These are phyloP conservation scores for Daedalea quercina DNA, from an alignment of 768 basidiomycete genomes.

Conservation along the genomic window DNA sequence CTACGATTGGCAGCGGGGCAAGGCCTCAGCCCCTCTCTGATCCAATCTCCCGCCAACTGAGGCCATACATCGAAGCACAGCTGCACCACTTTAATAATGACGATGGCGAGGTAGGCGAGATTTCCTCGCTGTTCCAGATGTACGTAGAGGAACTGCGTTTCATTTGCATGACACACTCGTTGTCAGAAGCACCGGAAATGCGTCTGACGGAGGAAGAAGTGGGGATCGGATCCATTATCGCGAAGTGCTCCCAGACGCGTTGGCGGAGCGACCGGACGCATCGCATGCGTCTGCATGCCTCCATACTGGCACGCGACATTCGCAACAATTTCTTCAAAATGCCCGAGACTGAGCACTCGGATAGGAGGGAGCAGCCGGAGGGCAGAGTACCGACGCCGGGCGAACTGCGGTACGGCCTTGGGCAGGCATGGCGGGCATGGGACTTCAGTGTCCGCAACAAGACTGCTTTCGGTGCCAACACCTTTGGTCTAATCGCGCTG, in stretches of 20 bases:
- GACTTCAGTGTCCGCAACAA: constrained; percentile 38
- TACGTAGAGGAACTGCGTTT: constrained; percentile 67
- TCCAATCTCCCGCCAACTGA: constrained; percentile 17
- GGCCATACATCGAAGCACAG: constrained; percentile 15
- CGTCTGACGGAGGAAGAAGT: constrained; percentile 68
- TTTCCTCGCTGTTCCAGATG: constrained; percentile 35
- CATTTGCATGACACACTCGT: constrained; percentile 60
- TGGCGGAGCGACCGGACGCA: constrained; percentile 54
- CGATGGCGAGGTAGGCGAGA: constrained; percentile 21
- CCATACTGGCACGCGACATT: constrained; percentile 44
- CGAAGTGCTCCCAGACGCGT: constrained; percentile 55
- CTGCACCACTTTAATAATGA: constrained; percentile 16
- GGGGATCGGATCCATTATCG: constrained; percentile 68
- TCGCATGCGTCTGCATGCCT: constrained; percentile 55
- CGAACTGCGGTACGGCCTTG: constrained; percentile 27
- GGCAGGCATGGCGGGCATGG: constrained; percentile 64
- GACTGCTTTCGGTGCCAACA: constrained; percentile 30
- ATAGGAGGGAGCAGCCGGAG: too few species aligned
- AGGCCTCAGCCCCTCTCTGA: constrained; percentile 14
- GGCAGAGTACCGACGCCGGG: constrained; percentile 11
- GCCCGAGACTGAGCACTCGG: too few species aligned
- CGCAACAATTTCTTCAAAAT: constrained; percentile 32
- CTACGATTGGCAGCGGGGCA: background rate
- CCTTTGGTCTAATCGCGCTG: constrained; percentile 64
- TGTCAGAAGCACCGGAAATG: constrained; percentile 48